Evolutionary conservation across 2,329 filamentous ascomycete genomes (phyloP).

Genomic region (Trichophyton equinum): DNA sequence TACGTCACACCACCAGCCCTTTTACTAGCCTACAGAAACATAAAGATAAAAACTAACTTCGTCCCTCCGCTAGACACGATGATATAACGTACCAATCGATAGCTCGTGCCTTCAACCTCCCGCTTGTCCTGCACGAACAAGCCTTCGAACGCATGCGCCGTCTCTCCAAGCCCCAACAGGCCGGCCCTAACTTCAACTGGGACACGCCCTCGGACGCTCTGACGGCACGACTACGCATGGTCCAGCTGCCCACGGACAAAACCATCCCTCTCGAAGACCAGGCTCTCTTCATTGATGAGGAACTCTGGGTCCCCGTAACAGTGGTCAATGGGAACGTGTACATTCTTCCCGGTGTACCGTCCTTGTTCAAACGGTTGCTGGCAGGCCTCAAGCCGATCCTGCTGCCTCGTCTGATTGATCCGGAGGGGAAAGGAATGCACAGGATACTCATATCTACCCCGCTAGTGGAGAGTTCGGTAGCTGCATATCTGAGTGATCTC

Average conservation of each 20-base stretch:
- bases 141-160: conserved; percentile 73
- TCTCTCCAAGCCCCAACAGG: conserved; percentile 60
- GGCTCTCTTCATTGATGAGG: conserved; percentile 63
- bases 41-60: background rate
- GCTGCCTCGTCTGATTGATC: conserved; percentile 59
- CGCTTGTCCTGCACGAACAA: conserved; percentile 62
- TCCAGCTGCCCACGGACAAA: conserved; percentile 67
- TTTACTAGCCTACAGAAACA: background rate
- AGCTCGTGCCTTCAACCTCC: conserved; percentile 71
- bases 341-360: conserved; percentile 80
- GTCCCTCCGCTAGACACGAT: conserved; percentile 57
- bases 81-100: conserved; percentile 96
- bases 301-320: conserved; percentile 80
- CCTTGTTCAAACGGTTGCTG: conserved; percentile 67
- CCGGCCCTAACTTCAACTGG: conserved; percentile 70
- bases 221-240: conserved; percentile 80
- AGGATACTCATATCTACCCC: conserved; percentile 79
- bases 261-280: conserved; percentile 54
- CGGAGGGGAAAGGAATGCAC: conserved; percentile 66
- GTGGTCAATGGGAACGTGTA: conserved; percentile 89
- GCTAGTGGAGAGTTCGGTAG: conserved; percentile 71
- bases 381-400: conserved; percentile 62
- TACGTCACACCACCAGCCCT: conserved; percentile 33
- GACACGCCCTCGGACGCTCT: conserved; percentile 65
- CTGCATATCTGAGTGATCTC: conserved; percentile 68